phyloP scores from a whole-genome alignment of 305 asterid genomes.

The Fraxinus paxiana region DNA sequence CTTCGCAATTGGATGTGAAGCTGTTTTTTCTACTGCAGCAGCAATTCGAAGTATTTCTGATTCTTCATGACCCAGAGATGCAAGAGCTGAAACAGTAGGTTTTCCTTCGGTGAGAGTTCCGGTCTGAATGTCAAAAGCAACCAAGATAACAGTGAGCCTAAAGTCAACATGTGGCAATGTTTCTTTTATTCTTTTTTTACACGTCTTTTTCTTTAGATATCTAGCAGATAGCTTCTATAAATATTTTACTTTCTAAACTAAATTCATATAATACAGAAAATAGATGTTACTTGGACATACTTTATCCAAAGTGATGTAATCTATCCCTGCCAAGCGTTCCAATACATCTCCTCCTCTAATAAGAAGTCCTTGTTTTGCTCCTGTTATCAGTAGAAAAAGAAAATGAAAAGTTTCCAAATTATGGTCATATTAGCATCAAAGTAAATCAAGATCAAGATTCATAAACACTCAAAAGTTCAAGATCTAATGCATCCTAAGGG shows the following conservation, averaged over 20 bases:
- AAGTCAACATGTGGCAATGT: neutral
- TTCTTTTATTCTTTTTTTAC: neutral
- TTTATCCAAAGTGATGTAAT: slow-evolving; percentile 74
- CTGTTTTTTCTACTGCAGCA: slow-evolving; percentile 96
- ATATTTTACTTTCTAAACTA: neutral
- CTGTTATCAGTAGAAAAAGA: slow-evolving; percentile 35
- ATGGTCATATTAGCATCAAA: slow-evolving; percentile 14
- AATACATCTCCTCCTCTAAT: slow-evolving; percentile 95
- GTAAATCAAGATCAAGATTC: slow-evolving; percentile 1
- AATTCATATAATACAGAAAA: slow-evolving; percentile 3
- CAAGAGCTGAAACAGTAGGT: slow-evolving; percentile 77
- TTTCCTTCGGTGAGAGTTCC: slow-evolving; percentile 97
- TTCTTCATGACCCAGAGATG: slow-evolving; percentile 55
- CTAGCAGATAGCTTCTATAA: neutral
- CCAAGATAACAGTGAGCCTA: slow-evolving; percentile 13
- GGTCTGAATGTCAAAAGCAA: slow-evolving; percentile 51
- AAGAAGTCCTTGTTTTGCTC: slow-evolving; percentile 93
- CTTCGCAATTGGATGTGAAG: slow-evolving; percentile 93
- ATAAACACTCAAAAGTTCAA: neutral
- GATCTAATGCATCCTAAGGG: slow-evolving; percentile 6
- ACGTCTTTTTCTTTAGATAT: neutral
- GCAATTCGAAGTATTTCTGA: slow-evolving; percentile 74
- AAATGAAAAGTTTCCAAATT: slow-evolving; percentile 17
- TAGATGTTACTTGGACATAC: slow-evolving; percentile 34
- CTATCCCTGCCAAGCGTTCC: slow-evolving; percentile 83